These are phyloP conservation scores for Nemania sp. DNA, from an alignment of 2,329 filamentous ascomycete genomes.

Conservation along the genomic window DNA sequence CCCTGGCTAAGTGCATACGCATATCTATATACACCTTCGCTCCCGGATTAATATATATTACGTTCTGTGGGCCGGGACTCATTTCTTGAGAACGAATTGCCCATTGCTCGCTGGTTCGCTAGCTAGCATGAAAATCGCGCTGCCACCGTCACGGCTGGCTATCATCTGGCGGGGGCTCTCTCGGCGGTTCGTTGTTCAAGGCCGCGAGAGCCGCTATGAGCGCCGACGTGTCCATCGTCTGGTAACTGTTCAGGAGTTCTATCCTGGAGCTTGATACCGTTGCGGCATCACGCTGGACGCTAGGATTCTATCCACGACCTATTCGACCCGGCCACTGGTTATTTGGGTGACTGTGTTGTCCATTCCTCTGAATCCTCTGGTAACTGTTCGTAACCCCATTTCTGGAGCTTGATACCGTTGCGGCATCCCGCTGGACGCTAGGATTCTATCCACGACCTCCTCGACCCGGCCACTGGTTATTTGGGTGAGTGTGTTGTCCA, in stretches of 20 bases:
- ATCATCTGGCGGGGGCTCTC: background rate
- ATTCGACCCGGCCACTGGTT: conserved; percentile 36
- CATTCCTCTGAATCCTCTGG: conserved; percentile 14
- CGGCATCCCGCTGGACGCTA: background rate
- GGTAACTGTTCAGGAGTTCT: background rate
- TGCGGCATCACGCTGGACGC: background rate
- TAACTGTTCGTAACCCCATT: background rate
- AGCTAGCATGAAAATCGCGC: background rate
- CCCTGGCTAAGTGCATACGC: too few relatives aligned
- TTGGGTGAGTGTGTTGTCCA: conserved; percentile 31
- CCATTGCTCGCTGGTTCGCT: background rate
- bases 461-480: conserved; percentile 36
- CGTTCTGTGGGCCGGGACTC: too few relatives aligned
- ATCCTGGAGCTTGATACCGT: background rate
- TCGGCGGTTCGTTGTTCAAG: background rate
- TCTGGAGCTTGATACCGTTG: background rate
- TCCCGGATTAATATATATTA: too few relatives aligned
- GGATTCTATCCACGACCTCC: conserved; percentile 34
- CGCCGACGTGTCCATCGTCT: background rate
- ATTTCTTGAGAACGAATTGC: background rate
- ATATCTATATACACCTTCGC: too few relatives aligned
- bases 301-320: conserved; percentile 32
- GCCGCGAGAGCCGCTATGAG: background rate
- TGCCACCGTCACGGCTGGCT: background rate
- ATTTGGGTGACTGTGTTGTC: conserved; percentile 32